phyloP scores from a whole-genome alignment of 2,329 filamentous ascomycete species.

The Nothophoma quercina region DNA sequence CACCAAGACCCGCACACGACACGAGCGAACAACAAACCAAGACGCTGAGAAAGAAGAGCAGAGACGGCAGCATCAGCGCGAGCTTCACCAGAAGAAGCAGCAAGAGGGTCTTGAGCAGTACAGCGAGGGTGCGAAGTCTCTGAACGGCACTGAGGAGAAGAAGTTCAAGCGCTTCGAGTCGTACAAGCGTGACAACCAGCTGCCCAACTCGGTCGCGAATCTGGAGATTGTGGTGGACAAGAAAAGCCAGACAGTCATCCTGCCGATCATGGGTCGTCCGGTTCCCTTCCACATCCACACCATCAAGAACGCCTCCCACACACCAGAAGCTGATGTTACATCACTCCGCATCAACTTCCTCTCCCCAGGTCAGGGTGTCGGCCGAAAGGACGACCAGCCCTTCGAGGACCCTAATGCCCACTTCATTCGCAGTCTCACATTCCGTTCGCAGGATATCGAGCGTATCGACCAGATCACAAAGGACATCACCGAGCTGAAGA shows the following conservation, averaged over 20 bases:
- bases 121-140: constrained; percentile 80
- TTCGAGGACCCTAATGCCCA: constrained; percentile 97
- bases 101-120: constrained; percentile 86
- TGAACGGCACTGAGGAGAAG: constrained; percentile 93
- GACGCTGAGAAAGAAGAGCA: constrained; percentile 90
- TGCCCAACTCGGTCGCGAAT: constrained; percentile 82
- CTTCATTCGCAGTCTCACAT: constrained; percentile 93
- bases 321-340: constrained; percentile 91
- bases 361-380: constrained; percentile 95
- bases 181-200: constrained; percentile 96
- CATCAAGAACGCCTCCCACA: constrained; percentile 99
- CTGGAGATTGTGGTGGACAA: constrained; percentile 88
- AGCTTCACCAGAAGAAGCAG: constrained; percentile 86
- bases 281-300: constrained; percentile 98
- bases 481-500: constrained; percentile 96
- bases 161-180: constrained; percentile 99
- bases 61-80: constrained; percentile 90
- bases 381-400: constrained; percentile 94
- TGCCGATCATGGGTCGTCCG: constrained; percentile 96
- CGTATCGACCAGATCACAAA: constrained; percentile 90
- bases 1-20: constrained; percentile 89
- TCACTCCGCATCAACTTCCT: constrained; percentile 97
- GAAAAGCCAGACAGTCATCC: constrained; percentile 87
- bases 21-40: constrained; percentile 84
- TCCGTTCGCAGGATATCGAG: constrained; percentile 87